These are phyloP conservation scores for Byssochlamys sp. DNA, from an alignment of 2,329 filamentous ascomycete species.

Conservation along the genomic window DNA sequence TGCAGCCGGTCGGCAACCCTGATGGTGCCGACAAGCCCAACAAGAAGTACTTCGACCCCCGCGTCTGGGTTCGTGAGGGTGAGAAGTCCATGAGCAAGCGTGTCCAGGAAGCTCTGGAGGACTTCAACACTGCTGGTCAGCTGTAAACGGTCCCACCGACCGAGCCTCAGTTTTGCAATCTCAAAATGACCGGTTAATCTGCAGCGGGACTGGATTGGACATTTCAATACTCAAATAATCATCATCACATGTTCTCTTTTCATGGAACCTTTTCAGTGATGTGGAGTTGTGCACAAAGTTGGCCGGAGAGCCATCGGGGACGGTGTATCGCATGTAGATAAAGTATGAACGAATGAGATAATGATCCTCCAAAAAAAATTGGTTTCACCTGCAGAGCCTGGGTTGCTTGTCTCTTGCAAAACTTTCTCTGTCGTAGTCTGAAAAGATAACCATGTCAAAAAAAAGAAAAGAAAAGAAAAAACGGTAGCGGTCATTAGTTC, in stretches of 20 bases:
- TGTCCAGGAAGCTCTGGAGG: slow-evolving; percentile 68
- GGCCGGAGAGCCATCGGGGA: not conserved
- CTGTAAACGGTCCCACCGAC: slow-evolving; percentile 46
- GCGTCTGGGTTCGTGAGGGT: slow-evolving; percentile 80
- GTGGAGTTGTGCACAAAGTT: not conserved
- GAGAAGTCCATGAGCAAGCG: slow-evolving; percentile 92
- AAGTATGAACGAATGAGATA: not conserved
- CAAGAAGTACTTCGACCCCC: slow-evolving; percentile 89
- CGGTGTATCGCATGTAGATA: not conserved
- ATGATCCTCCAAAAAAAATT: not conserved
- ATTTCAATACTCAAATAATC: not conserved
- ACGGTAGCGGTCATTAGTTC: too few species aligned
- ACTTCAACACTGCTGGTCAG: slow-evolving; percentile 80
- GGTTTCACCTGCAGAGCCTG: too few species aligned
- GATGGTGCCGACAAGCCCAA: slow-evolving; percentile 96
- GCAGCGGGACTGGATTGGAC: not conserved
- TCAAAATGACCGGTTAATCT: not conserved
- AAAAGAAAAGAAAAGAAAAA: too few species aligned
- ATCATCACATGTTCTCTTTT: not conserved
- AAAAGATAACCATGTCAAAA: too few species aligned
- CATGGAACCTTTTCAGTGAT: not conserved
- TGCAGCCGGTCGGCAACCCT: slow-evolving; percentile 81
- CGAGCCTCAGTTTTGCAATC: not conserved
- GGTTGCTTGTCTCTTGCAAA: too few species aligned
- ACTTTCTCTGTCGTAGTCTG: too few species aligned